phyloP scores from a whole-genome alignment of 768 basidiomycete species.

The Lactifluus subvellereus region DNA sequence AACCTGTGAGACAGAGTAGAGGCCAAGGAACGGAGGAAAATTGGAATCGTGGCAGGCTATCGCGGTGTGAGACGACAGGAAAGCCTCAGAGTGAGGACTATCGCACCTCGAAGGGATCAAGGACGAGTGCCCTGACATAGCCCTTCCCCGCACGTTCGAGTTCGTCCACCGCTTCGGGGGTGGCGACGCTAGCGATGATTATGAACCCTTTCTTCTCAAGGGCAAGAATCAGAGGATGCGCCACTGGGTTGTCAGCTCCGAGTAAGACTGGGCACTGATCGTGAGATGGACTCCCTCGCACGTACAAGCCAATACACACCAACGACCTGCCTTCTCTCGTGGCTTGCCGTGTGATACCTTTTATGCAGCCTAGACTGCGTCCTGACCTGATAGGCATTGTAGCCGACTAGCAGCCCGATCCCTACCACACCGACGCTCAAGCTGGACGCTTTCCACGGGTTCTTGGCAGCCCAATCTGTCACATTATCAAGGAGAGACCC shows the following conservation, averaged over 20 bases:
- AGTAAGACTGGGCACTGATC: slow-evolving; percentile 52
- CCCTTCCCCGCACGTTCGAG: slow-evolving; percentile 67
- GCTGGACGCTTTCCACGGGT: slow-evolving; percentile 58
- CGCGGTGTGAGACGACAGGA: neutral
- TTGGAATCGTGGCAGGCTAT: slow-evolving; percentile 64
- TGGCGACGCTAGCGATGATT: slow-evolving; percentile 73
- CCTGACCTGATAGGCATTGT: slow-evolving; percentile 32
- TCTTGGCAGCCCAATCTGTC: slow-evolving; percentile 45
- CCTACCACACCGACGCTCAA: slow-evolving; percentile 55
- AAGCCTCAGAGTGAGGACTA: neutral
- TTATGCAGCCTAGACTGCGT: slow-evolving; percentile 26
- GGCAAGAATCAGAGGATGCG: slow-evolving; percentile 63
- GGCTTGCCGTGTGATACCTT: slow-evolving; percentile 25
- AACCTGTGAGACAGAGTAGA: slow-evolving; percentile 79
- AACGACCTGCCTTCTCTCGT: slow-evolving; percentile 43
- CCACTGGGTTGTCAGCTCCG: slow-evolving; percentile 72
- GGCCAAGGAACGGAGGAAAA: slow-evolving; percentile 75
- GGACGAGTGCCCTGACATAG: slow-evolving; percentile 73
- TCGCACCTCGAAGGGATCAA: slow-evolving; percentile 71
- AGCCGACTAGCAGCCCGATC: slow-evolving; percentile 55
- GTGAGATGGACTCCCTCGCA: slow-evolving; percentile 11
- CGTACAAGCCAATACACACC: slow-evolving; percentile 30
- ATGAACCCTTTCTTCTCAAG: slow-evolving; percentile 78
- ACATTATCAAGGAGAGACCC: slow-evolving; percentile 42
- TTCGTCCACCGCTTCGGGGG: slow-evolving; percentile 54